Evolutionary conservation across 1,284 basidiomycete genomes (phyloP).

Genomic region (Quambalaria eucalypti): DNA sequence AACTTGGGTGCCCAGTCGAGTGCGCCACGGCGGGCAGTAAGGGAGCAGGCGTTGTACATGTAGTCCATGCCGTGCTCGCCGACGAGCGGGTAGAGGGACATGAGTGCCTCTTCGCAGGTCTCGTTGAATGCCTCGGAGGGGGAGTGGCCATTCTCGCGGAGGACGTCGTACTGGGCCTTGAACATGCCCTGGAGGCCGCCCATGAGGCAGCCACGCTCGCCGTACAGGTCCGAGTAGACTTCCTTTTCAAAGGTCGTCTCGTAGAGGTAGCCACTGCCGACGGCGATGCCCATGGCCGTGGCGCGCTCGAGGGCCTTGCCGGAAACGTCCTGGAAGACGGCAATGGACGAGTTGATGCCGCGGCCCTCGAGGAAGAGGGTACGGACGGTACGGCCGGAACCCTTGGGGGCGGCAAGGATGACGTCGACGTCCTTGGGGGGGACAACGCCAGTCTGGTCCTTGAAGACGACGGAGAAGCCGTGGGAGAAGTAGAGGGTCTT

Average conservation of each 20-base stretch:
- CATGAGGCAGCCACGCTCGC: constrained; percentile 99
- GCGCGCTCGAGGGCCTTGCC: constrained; percentile 98
- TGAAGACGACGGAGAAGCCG: constrained; percentile 98
- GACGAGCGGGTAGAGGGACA: constrained; percentile 94
- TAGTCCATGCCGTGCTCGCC: constrained; percentile 97
- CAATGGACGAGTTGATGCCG: constrained; percentile 84
- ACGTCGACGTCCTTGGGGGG: constrained; percentile 92
- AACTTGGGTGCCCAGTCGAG: constrained; percentile 99
- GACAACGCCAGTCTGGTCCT: constrained; percentile 88
- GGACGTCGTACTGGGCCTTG: constrained; percentile 97
- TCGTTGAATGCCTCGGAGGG: constrained; percentile 99
- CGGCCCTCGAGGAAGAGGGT: constrained; percentile 99
- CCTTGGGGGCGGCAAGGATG: constrained; percentile 97
- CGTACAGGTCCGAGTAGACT: constrained; percentile 97
- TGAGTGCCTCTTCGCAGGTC: constrained; percentile 91
- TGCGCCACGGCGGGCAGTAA: constrained; percentile 93
- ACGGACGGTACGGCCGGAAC: constrained; percentile 95
- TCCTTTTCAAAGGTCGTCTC: constrained; percentile 99
- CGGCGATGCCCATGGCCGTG: constrained; percentile 81
- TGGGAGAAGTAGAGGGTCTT: constrained; percentile 99
- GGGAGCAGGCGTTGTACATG: constrained; percentile 93
- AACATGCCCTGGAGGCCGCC: constrained; percentile 99
- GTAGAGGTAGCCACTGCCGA: constrained; percentile 93
- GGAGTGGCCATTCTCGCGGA: constrained; percentile 93
- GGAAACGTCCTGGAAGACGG: constrained; percentile 82